Base-by-base conservation (phyloP, 2,329 filamentous ascomycete species). In the Cladosporium sp. region DNA sequence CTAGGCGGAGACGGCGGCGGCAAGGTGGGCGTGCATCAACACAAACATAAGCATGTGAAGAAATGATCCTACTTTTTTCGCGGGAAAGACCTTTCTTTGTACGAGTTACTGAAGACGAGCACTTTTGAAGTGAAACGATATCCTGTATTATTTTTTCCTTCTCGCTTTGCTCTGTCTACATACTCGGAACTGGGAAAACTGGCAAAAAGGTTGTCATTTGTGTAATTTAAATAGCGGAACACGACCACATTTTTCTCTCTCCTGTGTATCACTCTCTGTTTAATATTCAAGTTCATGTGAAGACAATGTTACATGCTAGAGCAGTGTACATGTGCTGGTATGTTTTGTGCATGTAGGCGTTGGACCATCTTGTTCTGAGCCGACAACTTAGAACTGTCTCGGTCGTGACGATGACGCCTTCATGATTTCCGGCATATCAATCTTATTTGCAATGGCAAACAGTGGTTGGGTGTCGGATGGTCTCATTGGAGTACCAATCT, bases 1-100 rank as follows among this genome's bases (percentile, higher is more conserved):
- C 68, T 74, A 14, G 72, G 72, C 30, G 72, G 72, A n/a, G 68
- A 74, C 44, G 72, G 72, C 47, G 71, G 71, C 59, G 72, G 72
- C 12, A 66, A 61, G 30, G 71, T 71, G 63, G 61, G 61, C 61
- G 61, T 64, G 51, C 61, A 64, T 47, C 41, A 47, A 47, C 41
- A 47, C 41, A 47, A 47, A 21, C 41, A 47, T 12, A 47, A 47
- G 10, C 61, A 57, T 64, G 61, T 59, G 38, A 67, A 65, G 59
- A 59, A 55, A 63, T 57, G 49, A 61, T 26, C 32, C n/a, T 18
- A 5, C 34, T 41, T 62, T 62, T 51, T 62, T 38, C 34, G 28
- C 41, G 41, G 59, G 51, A 58, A 26, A 36, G 12, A 28, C 21
- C 24, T 52, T 62, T 26, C 34, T 52, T 32, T 62, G 28, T 21